Percentiles rank a stretch among this genome's conserved stretches.
Conservation (phyloP, 805 yeast species). For the Candida koratica region DNA sequence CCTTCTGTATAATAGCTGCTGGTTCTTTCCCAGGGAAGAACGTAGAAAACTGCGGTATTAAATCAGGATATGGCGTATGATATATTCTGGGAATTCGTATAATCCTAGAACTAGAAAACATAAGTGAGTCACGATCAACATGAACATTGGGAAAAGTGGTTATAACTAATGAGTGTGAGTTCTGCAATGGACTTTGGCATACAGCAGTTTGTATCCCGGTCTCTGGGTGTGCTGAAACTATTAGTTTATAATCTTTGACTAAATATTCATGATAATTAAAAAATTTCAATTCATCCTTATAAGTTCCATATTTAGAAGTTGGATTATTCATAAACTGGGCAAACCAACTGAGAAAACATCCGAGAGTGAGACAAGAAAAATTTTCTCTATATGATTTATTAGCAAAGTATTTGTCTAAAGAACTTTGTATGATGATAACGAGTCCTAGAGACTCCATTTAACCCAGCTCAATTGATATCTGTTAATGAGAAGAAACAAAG, state of each 20-base stretch:
- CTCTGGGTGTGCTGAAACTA: conserved; percentile 6
- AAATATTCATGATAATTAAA: conserved; percentile 69
- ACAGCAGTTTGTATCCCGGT: not conserved
- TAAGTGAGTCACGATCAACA: conserved; percentile 25
- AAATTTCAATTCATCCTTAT: conserved; percentile 26
- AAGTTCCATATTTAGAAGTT: conserved; percentile 17
- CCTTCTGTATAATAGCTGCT: conserved; percentile 41
- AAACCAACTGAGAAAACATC: not conserved
- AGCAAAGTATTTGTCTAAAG: conserved; percentile 7
- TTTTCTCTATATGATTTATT: conserved; percentile 2
- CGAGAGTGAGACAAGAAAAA: no score
- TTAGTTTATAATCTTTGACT: conserved; percentile 33
- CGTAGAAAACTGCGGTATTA: conserved; percentile 54
- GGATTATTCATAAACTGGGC: conserved; percentile 21
- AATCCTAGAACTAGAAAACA: conserved; percentile 45
- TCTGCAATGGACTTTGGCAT: no score
- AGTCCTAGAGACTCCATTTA: conserved; percentile 41
- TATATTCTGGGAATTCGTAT: conserved; percentile 60
- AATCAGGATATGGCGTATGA: conserved; percentile 27
- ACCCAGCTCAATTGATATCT: conserved; percentile 45
- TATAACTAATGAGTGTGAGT: conserved; percentile 36
- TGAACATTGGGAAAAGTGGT: conserved; percentile 68
- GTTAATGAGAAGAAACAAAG: conserved; percentile 37
- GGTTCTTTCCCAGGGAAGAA: conserved; percentile 59
- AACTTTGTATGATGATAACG: conserved; percentile 11